phyloP scores from a whole-genome alignment of 2,329 filamentous ascomycete genomes.

The Emmonsia crescens region DNA sequence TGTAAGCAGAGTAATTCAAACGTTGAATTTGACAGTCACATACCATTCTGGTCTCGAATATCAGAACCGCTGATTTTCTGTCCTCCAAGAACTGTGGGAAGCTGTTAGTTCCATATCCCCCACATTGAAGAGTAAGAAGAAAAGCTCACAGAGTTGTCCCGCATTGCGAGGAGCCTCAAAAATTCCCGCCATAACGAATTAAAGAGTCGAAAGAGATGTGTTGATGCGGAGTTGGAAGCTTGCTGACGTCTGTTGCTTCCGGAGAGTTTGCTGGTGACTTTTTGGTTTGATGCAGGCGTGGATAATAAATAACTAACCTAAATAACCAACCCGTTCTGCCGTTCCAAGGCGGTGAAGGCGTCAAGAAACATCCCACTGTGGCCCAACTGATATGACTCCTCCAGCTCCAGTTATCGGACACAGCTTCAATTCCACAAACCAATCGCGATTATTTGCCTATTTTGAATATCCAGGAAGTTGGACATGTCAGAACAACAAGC shows the following conservation, averaged over 20 bases:
- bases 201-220: neutral
- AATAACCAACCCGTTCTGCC: conserved; percentile 33
- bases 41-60: conserved; percentile 93
- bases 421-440: neutral
- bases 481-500: neutral
- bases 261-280: conserved; percentile 5
- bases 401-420: neutral
- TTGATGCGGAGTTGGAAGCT: neutral
- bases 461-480: neutral
- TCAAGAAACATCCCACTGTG: conserved; percentile 3
- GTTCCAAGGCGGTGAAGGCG: conserved; percentile 27
- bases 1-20: conserved; percentile 9
- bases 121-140: conserved; percentile 6
- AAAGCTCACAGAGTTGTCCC: conserved; percentile 68
- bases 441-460: neutral
- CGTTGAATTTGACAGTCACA: conserved; percentile 20
- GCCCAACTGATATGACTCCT: neutral
- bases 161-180: conserved; percentile 88
- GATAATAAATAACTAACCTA: conserved; percentile 16
- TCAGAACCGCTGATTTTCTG: conserved; percentile 95
- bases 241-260: neutral
- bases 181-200: conserved; percentile 72
- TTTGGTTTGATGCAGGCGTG: conserved; percentile 12
- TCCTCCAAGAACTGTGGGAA: conserved; percentile 66
- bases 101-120: conserved; percentile 21